Percentiles rank a stretch among this genome's conserved stretches.
Evolutionary conservation across 306 rosid genomes (phyloP).

Genomic region (Quercus rubra): DNA sequence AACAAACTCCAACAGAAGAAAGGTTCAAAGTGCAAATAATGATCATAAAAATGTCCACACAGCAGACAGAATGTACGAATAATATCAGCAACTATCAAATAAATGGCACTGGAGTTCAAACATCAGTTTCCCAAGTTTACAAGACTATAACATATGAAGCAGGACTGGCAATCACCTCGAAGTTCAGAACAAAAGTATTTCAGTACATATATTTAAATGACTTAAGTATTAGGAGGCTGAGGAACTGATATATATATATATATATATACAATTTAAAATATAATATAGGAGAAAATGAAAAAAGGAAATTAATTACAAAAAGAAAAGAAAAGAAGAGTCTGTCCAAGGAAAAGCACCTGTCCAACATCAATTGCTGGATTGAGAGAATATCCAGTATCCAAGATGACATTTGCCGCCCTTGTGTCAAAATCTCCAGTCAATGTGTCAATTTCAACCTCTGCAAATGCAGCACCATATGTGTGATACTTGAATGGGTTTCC

Average conservation of each 20-base stretch:
- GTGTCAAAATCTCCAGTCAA: constrained; percentile 96
- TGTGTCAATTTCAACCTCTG: constrained; percentile 94
- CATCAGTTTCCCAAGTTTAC: background rate
- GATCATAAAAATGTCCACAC: background rate
- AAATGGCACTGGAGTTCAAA: background rate
- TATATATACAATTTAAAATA: background rate
- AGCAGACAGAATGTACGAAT: background rate
- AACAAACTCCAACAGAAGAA: background rate
- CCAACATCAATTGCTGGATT: constrained; percentile 96
- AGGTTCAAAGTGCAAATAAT: background rate
- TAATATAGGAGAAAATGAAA: background rate
- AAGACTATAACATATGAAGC: background rate
- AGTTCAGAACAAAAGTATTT: background rate
- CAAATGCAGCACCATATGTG: constrained; percentile 95
- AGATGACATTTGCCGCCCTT: constrained; percentile 55
- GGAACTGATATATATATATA: background rate
- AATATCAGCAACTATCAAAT: background rate
- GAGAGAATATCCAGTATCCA: constrained; percentile 89
- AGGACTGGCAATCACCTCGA: background rate
- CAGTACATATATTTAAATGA: background rate
- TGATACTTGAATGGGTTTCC: constrained; percentile 82
- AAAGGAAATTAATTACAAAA: background rate
- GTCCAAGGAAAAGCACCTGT: constrained; percentile 45
- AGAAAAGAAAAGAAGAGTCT: background rate
- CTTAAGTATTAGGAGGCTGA: background rate